Base-by-base conservation (phyloP, 1,139 yeast genomes). In the Waltiozyma sp. region DNA sequence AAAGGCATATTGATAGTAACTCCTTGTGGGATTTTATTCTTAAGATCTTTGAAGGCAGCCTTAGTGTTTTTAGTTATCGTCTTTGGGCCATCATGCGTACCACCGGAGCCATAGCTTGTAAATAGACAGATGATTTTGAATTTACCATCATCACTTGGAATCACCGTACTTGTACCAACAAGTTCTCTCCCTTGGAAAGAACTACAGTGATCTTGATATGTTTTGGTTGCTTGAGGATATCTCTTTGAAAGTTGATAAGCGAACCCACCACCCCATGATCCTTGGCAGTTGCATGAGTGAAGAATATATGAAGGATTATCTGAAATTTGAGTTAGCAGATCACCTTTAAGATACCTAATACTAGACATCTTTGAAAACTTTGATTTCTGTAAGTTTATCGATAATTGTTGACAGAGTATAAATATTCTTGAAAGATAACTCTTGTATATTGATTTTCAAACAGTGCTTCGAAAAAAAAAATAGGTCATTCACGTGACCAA, bases 201-300 rank as follows among this genome's bases (percentile, higher is more conserved):
- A 1, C 38, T 42, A 56, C 91, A 82, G 53, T 75, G 72, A 1
- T 63, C 53, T 15, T 60, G 61, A 57, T 83, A 80, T 10, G 51
- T 45, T 38, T 55, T 50, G 51, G 71, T 78, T 1, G 86, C 69
- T 1, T 63, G 54, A 2, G 85, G 86, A 55, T 66, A 81, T 43
- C 65, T 57, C 26, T 52, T 49, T 33, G 66, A 66, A 56, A 83
- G 77, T 9, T 60, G 66, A 2, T 66, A 66, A 0, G 89, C 91
- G 2, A 86, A 75, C 0, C 95, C 95, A 0, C 85, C 91, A 4
- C 94, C 93, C 95, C 95, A 86, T 0, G 70, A 57, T 0, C 95
- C 95, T 31, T 70, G 66, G 43, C 88, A 79, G 55, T 86, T 86
- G 56, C 95, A 86, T 0, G 95, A 80, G 57, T 86, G 95, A 3